Evolutionary conservation across 148 eudicot genomes (phyloP).

Genomic region (Beta vulgaris): DNA sequence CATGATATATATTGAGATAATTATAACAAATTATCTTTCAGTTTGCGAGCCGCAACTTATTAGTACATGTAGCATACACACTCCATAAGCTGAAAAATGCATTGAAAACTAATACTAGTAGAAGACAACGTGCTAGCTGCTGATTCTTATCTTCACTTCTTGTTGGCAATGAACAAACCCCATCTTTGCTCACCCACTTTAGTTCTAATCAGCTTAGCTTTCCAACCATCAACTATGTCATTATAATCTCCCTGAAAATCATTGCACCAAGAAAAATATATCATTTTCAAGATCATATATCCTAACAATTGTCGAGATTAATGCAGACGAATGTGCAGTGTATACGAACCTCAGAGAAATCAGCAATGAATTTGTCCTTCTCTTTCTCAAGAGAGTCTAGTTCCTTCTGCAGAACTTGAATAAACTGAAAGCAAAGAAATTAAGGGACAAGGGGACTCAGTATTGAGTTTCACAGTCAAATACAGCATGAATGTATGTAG

Average conservation of each 20-base stretch:
- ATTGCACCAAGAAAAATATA: neutral
- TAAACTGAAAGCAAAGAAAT: slow-evolving; percentile 47
- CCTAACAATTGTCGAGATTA: neutral
- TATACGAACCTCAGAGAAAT: slow-evolving; percentile 78
- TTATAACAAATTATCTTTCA: neutral
- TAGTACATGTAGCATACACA: neutral
- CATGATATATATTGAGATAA: neutral
- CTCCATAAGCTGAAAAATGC: neutral
- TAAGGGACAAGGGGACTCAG: neutral
- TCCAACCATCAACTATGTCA: slow-evolving; percentile 91
- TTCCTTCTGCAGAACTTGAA: slow-evolving; percentile 69
- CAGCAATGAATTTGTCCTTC: slow-evolving; percentile 63
- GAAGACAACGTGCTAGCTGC: neutral
- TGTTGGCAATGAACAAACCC: slow-evolving; percentile 79
- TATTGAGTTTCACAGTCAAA: neutral
- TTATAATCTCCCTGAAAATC: slow-evolving; percentile 43
- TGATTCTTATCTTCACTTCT: slow-evolving; percentile 39
- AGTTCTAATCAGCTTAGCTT: slow-evolving; percentile 65
- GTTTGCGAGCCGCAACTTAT: slow-evolving; percentile 1
- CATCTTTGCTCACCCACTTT: slow-evolving; percentile 81
- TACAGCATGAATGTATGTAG: neutral
- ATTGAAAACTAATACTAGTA: neutral
- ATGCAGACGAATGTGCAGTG: neutral
- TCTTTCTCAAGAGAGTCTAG: slow-evolving; percentile 66
- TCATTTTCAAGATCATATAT: neutral